Evolutionary conservation across 2,329 filamentous ascomycete species (phyloP), one percentile per base, ranked within the genome.

Genomic region (Aureobasidium musti): DNA sequence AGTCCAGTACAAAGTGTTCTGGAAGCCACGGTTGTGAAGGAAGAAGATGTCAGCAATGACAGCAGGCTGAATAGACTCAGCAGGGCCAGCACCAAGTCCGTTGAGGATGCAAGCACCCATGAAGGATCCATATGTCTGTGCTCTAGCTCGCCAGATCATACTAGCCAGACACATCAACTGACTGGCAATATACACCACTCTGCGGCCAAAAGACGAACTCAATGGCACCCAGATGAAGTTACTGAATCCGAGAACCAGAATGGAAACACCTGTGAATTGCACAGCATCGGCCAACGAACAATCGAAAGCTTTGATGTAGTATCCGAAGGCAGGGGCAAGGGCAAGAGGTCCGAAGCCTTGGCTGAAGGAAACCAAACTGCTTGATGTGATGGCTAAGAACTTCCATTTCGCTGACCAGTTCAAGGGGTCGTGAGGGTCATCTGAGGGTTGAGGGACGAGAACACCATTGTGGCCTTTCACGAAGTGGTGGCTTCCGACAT

Each of bases 11-110:
- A 85, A 71, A 0, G 84, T 86, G 69, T 86, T 86, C 77, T 82
- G 88, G 69, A 83, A 85, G 7, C 87, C 87, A 67, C 87, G 81
- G 59, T 89, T 85, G 71, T 88, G 85, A 11, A 89, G 77, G 75
- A 89, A 89, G 72, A 86, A 85, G 13, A 88, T 82, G 71, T 89
- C 87, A 3, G 87, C 84, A 71, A 89, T 88, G 63, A 89, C 82
- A 35, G 83, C 82, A 0, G 86, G 86, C 76, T 86, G 84, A 2
- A 85, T 81, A 0, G 85, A 88, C 77, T 89, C 86, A 2, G 84
- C 82, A 6, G 87, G 86, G 0, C 86, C 87, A 57, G 86, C 85
- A 6, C 84, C 86, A 52, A 89, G 80, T 0, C 87, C 87, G 72
- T 88, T 88, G 7, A 89, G 77, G 79, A 87, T 59, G 83, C 86